Evolutionary conservation across 2,329 filamentous ascomycete genomes (phyloP), one percentile per base, ranked within the genome.

Genomic region (Phialocephala subalpina): DNA sequence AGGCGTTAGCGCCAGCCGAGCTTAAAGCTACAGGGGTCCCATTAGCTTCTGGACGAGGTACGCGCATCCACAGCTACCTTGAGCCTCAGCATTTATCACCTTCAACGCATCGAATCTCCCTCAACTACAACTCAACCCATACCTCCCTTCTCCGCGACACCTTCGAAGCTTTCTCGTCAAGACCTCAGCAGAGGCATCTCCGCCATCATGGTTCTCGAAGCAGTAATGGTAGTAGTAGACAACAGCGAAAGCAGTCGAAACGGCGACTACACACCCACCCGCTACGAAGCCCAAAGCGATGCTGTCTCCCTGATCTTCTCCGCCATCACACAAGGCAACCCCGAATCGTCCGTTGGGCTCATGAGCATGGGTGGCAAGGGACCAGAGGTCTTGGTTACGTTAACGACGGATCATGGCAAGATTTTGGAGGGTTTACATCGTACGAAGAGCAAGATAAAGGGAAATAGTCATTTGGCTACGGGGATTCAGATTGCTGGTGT

Each of bases 291-390:
- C 74, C 96, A 99, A 86, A 87, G 93, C 74, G 96, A 99, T 81
- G 94, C 95, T 64, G 93, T 97, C 76, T 96, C 92, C 81, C 90
- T 97, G 76, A 91, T 98, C 76, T 98, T 98, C 84, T 93, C 94
- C 78, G 93, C 92, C 77, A 97, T 99, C 81, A 97, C 94, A 73
- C 91, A 94, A 82, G 92, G 91, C 73, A 97, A 99, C 80, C 94
- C 96, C 36, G 96, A 99, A 82, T 98, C 95, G 8, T 97, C 94
- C 12, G 96, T 99, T 71, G 96, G 97, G 60, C 84, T 99, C 70
- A 97, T 99, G 94, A 97, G 93, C 81, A 98, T 98, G 95, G 96
- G 93, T 70, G 96, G 95, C 76, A 95, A 93, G 77, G 94, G 94
- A n/a, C 96, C 96, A 58, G 95, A 98, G 82, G 95, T 99, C 70